Evolutionary conservation across 1,284 basidiomycete species (phyloP), one percentile per base, ranked within the genome.

Genomic region (Tilletia indica): DNA sequence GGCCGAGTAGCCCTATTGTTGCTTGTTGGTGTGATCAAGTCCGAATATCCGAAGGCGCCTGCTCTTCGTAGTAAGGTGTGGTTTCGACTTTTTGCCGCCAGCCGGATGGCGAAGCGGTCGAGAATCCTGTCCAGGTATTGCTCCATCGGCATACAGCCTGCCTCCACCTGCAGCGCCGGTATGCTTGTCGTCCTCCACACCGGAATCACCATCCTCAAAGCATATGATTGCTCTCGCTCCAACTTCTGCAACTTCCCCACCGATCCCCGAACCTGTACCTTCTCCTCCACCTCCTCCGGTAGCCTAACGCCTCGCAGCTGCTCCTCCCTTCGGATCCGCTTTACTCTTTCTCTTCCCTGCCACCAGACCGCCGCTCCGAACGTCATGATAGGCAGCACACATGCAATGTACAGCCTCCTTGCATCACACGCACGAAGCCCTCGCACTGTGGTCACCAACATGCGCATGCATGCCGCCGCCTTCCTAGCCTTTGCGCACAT

Each of bases 381-480:
- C 1, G 83, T 78, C 61, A 86, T 78, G 16, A 84, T 77, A 0
- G 85, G 83, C 2, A 83, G 39, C 0, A 86, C 77, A 63, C 83
- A 83, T 0, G 84, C 72, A 1, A 76, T 74, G 78, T 85, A 85
- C 3, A 86, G 77, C 4, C 72, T 76, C 2, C 83, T 73, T 0
- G 82, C 67, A 61, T 85, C 74, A 3, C 51, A 16, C 4, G 83
- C 83, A 8, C 73, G 73, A 0, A 87, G 78, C 1, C 86, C 85
- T 0, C 80, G 75, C 0, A 82, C 71, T 0, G 85, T 85, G 78
- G 86, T 86, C 2, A 85, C 83, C 0, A 86, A 83, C 80, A 86
- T 84, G 0, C 74, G 73, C 0, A 86, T 68, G 0, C 79, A 78
- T 8, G 63, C 69, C 2, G 85, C 76, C 0, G 83, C 79, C 47